Evolutionary conservation across 1,139 yeast species (phyloP), one percentile per base, ranked within the genome.

Genomic region (Magnusiomyces fungicola): DNA sequence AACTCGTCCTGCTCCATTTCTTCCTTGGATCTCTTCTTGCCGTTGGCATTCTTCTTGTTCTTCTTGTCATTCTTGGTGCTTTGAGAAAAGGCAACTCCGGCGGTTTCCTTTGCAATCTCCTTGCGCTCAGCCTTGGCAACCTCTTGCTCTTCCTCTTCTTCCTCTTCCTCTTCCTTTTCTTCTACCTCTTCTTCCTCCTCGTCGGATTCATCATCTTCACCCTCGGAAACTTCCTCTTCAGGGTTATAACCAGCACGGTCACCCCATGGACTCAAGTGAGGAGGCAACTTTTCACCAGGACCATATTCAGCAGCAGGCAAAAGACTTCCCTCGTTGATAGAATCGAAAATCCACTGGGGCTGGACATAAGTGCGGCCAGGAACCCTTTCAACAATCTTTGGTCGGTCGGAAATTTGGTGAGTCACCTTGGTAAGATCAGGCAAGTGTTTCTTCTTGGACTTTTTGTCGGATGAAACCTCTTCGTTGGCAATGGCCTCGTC

Each of bases 261-360:
- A 58, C 97, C 97, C 97, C 98, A 92, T 72, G 99, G 99, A 50
- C 96, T 85, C 64, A 94, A 76, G 69, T 92, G 98, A 40, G 98
- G 97, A 44, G 97, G 97, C 55, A 94, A 75, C 9, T 89, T 73
- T 69, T 92, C 97, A 51, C 99, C 98, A 3, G 96, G 96, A 42
- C 94, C 85, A 65, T 92, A 92, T 52, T 74, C 76, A 51, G 83
- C 81, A 24, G 86, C 96, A 36, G 92, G 78, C 51, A 85, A 74
- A 55, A 92, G 74, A 55, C 77, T 75, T 47, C 80, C 78, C 69
- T 84, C 83, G 71, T 92, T 92, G 58, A 94, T 74, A 62, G 87
- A 82, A 66, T 92, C 99, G 67, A 92, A 90, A 45, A 92, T 74
- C 98, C 98, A 94, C 73, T 92, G 98, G 32, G 99, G 98, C 71